These are phyloP conservation scores for Paramecium caudatum DNA, from an alignment of 73 alveolate genomes.

Conservation along the genomic window DNA sequence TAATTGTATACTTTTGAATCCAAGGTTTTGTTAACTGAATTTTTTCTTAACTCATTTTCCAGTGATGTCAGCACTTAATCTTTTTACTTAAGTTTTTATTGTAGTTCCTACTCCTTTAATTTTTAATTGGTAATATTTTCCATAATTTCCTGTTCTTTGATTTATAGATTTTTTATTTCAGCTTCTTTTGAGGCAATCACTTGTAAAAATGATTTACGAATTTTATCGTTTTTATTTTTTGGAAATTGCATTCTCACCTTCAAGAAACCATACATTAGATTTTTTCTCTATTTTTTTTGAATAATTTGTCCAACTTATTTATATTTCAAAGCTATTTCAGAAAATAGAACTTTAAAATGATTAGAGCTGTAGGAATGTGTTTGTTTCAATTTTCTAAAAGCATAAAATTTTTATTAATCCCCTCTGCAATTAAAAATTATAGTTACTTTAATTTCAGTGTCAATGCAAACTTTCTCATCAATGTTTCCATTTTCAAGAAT, in stretches of 20 bases:
- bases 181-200: constrained; percentile 64
- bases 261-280: constrained; percentile 40
- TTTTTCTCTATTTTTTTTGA: constrained; percentile 42
- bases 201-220: constrained; percentile 62
- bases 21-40: constrained; percentile 49
- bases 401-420: not conserved
- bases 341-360: constrained; percentile 28
- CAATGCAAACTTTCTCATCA: constrained; percentile 49
- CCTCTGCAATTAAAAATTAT: not conserved
- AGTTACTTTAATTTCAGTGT: constrained; percentile 63
- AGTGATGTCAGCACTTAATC: constrained; percentile 28
- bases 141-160: constrained; percentile 53
- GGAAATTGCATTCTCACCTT: constrained; percentile 31
- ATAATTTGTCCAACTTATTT: constrained; percentile 36
- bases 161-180: constrained; percentile 69
- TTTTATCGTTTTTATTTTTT: constrained; percentile 63
- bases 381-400: constrained; percentile 42
- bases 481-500: constrained; percentile 80
- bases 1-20: constrained; percentile 29
- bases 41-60: constrained; percentile 63
- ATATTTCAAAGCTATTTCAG: constrained; percentile 11
- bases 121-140: constrained; percentile 42
- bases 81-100: constrained; percentile 36
- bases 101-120: constrained; percentile 58
- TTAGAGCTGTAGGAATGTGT: not conserved